These are phyloP conservation scores for Ophiocordyceps camponoti-leonardi DNA, from an alignment of 2,329 filamentous ascomycete species.

Conservation along the genomic window DNA sequence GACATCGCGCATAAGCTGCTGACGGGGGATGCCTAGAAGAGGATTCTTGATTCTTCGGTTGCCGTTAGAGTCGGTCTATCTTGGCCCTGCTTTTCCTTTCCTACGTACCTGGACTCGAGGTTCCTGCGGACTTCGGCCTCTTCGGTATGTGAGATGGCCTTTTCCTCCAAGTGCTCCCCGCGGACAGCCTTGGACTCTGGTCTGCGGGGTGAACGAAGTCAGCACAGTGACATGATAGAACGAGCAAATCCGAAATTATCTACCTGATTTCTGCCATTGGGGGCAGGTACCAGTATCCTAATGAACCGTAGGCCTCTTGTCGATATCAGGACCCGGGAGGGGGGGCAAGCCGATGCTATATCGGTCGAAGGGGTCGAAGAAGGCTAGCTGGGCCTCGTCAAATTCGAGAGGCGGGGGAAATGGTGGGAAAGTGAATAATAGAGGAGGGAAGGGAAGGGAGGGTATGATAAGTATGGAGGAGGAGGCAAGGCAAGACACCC, in stretches of 20 bases:
- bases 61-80: neutral
- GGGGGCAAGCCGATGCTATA: neutral
- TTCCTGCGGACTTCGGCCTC: conserved; percentile 20
- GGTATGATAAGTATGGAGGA: neutral
- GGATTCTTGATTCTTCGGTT: conserved; percentile 26
- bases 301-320: neutral
- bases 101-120: conserved; percentile 25
- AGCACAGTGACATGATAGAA: neutral
- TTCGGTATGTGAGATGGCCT: conserved; percentile 10
- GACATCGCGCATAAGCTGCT: conserved; percentile 39
- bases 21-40: conserved; percentile 29
- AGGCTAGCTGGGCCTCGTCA: neutral
- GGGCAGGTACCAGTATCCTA: conserved; percentile 1
- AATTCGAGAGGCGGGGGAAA: neutral
- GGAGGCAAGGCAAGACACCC: conserved; percentile 1
- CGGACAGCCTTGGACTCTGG: conserved; percentile 4
- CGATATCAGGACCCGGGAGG: neutral
- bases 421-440: conserved; percentile 1
- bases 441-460: conserved; percentile 1
- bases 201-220: conserved; percentile 1
- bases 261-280: conserved; percentile 9
- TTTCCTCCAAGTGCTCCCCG: conserved; percentile 10
- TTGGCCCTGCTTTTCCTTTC: neutral
- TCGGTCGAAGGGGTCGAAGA: neutral
- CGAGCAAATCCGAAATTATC: neutral